Base-by-base conservation (phyloP, 164 flowering plant species). In the Vitis rupestris region DNA sequence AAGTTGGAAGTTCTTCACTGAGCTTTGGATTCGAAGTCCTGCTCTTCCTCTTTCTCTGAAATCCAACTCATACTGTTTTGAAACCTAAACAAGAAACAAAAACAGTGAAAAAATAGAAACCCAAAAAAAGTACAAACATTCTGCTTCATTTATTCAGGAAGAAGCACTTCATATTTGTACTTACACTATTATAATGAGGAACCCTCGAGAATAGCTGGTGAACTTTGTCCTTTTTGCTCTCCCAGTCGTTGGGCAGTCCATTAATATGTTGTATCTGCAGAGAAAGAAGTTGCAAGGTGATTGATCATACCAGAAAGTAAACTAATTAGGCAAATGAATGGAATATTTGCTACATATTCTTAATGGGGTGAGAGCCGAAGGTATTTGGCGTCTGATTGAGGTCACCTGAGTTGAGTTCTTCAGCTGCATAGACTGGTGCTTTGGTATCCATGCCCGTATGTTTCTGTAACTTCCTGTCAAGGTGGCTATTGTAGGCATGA, bases 1-100 rank as follows among this genome's bases (percentile, higher is more conserved):
- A 27, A 94, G 78, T 80, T 94, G 97, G 75, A 94, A 94, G 69
- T 94, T 94, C 84, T 92, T 94, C 11, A 85, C 92, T 8, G 99
- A 94, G 63, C 85, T 79, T 68, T 81, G 87, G 67, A 94, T 87
- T 79, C 76, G 66, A 47, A 90, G 87, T 17, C 91, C 96, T 61
- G 84, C 64, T 78, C 83, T 82, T 61, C 88, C 94, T 60, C 83
- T 83, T 60, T 94, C 97, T 85, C 97, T 89, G 80, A 79, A 94
- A 74, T 94, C 98, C 44, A 94, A 75, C 73, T 94, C 99, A 74
- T 86, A 86, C 54, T 82, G 89, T 72, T 77, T 88, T 56, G 85
- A 71, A 10, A 83, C 67, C 97, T 94, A 75, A 47, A 69, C 23
- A 10, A 49, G 16, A 54, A 74, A 58, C 50, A 65, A 27, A 70